Base-by-base conservation (phyloP, 192 early-diverging fungal genomes). In the Chytriomyces sp. region DNA sequence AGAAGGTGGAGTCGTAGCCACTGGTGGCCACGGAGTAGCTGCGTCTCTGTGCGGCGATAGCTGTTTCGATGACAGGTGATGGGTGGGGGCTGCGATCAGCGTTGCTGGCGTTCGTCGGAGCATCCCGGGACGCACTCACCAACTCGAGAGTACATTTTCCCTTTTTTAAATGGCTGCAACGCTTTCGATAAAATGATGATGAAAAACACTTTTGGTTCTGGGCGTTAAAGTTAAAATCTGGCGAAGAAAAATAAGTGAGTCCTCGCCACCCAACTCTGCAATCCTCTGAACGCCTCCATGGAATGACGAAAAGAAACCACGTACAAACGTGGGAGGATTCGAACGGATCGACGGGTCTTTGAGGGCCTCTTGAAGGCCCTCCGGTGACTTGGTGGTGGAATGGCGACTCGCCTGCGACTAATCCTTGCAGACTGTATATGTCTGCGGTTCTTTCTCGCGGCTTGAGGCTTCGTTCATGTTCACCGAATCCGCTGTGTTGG, bases 1-100 rank as follows among this genome's bases (percentile, higher is more conserved):
- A 91, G 75, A 89, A 80, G 45, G 96, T 97, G 71, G 91, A 84
- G 57, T 95, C 96, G 84, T 99, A 99, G 35, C 80, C 82, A 49
- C 80, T 64, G 28, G 84, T 74, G 49, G 79, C 60, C 65, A 82
- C 23, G 13, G 65, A 67, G 64, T 76, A 67, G 10, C 13, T 10
- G 50, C 68, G 68, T 35, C 53, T 69, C 49, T 69, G 68, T 46
- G 49, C 50, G 23, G 47, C 7, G 46, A 69, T 46, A 45, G 68
- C 68, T 69, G 68, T 11, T 67, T 1, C 13, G 1, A n/a, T 13
- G 53, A 57, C 16, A 57, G 50, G 24, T n/a, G 50, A 18, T 2
- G 20, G 53, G 5, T 57, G 16, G 13, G 3, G 20, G 13, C 20
- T 13, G 53, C 20, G 53, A 57, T 13, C 13, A n/a, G 53, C 16